Base-by-base conservation (phyloP, 2,329 filamentous ascomycete genomes). In the Fusarium sambucinum region DNA sequence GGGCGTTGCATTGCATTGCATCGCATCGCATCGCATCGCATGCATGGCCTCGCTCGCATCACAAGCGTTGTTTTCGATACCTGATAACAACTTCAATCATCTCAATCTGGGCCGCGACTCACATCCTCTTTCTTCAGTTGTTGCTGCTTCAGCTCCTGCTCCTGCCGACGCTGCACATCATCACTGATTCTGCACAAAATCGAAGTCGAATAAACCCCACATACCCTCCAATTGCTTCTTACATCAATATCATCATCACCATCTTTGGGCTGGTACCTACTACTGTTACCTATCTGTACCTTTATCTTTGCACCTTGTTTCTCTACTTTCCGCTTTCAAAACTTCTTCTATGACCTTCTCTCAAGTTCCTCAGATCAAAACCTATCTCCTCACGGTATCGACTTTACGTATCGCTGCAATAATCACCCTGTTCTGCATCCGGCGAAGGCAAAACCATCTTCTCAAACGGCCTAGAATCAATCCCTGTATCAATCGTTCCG, bases 391-490 rank as follows among this genome's bases (percentile, higher is more conserved):
- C 61, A 69, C 66, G 65, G 56, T 58, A 68, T 61, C 66, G 33
- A 56, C 50, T 40, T 37, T 48, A 42, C 51, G 56, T 68, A 44
- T 66, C 61, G 54, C 53, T 62, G 51, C 55, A 45, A 51, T 58
- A 52, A 41, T 66, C 35, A 48, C 60, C 65, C 46, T 46, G 53
- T 48, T 62, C 61, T 62, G 53, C 61, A 69, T 66, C 63, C 66
- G 66, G 66, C 66, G 62, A 69, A 59, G 41, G 52, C 66, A 59
- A 69, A 63, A 32, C 52, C 56, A 58, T 54, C 51, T 55, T 55
- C 45, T 66, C 66, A 68, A 69, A 69, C 63, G 47, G 61, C 66
- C 56, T 55, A 66, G 30, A 69, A 55, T 38, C 37, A 66, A 69
- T 59, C 66, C 61, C 56, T 69, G 66, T 32, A 52, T 69, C 66